Conservation (phyloP, 169 alveolate genomes). For the Theileria annulata region DNA sequence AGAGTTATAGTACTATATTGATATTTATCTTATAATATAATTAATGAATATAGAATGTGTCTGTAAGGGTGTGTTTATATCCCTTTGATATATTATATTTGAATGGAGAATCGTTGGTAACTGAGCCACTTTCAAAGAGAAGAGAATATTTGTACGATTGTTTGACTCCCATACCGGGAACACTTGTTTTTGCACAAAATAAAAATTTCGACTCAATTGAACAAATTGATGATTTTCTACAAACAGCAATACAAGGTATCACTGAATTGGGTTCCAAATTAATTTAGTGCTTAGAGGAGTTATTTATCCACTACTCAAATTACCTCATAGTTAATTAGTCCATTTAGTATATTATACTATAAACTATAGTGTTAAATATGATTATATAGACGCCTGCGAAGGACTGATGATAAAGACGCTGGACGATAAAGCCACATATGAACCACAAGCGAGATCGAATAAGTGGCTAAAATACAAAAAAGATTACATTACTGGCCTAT, state of each 20-base stretch:
- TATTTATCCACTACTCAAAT: no score
- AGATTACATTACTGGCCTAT: slow-evolving; percentile 94
- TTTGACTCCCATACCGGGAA: slow-evolving; percentile 59
- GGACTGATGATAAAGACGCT: slow-evolving; percentile 98
- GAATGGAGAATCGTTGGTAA: slow-evolving; percentile 82
- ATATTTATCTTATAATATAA: no score
- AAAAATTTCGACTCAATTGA: slow-evolving; percentile 78
- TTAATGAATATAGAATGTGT: slow-evolving; percentile 85
- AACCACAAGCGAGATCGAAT: slow-evolving; percentile 96
- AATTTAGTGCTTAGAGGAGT: no score
- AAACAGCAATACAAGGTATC: slow-evolving; percentile 76
- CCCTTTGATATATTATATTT: slow-evolving; percentile 91
- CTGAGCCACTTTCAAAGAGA: slow-evolving; percentile 71
- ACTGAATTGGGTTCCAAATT: not conserved
- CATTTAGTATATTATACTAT: slow-evolving; percentile 73
- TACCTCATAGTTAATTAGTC: slow-evolving; percentile 29
- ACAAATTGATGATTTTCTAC: slow-evolving; percentile 79
- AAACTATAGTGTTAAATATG: slow-evolving; percentile 35
- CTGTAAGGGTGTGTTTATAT: slow-evolving; percentile 89
- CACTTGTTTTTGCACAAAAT: slow-evolving; percentile 73
- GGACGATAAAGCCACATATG: slow-evolving; percentile 93
- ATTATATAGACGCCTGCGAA: slow-evolving; percentile 86
- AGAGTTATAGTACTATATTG: no score
- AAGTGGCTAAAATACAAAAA: slow-evolving; percentile 99
- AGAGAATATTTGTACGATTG: slow-evolving; percentile 60